phyloP scores from a whole-genome alignment of 1,284 basidiomycete species.

The Schizophyllum commune region DNA sequence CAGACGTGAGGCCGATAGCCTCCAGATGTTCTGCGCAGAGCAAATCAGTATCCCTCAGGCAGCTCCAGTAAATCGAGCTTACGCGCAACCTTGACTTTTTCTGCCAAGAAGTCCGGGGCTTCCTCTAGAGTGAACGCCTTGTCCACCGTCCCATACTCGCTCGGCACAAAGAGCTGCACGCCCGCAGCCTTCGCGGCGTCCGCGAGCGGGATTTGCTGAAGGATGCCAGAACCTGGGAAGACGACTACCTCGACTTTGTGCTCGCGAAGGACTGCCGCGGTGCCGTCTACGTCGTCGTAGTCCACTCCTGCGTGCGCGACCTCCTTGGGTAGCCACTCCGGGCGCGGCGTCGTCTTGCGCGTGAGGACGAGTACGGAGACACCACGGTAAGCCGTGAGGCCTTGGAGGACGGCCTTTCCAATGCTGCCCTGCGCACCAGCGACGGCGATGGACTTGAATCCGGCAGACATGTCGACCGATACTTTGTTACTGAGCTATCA shows the following conservation, averaged over 20 bases:
- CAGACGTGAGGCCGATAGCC: slow-evolving; percentile 11
- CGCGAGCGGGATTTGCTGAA: slow-evolving; percentile 17
- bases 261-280: slow-evolving; percentile 13
- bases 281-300: slow-evolving; percentile 8
- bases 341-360: slow-evolving; percentile 1
- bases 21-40: slow-evolving; percentile 9
- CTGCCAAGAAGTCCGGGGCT: slow-evolving; percentile 17
- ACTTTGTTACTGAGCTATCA: background rate
- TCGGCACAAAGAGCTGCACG: slow-evolving; percentile 23
- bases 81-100: slow-evolving; percentile 13
- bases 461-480: background rate
- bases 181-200: slow-evolving; percentile 20
- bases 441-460: background rate
- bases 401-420: slow-evolving; percentile 4
- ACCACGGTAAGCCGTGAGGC: slow-evolving; percentile 8
- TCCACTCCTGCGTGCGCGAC: slow-evolving; percentile 12
- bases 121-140: slow-evolving; percentile 15
- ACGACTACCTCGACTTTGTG: slow-evolving; percentile 12
- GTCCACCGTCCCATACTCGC: slow-evolving; percentile 19
- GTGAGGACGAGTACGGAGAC: slow-evolving; percentile 9
- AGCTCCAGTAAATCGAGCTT: background rate
- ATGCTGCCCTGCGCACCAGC: background rate
- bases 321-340: slow-evolving; percentile 3
- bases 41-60: background rate
- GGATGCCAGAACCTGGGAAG: slow-evolving; percentile 4